A percentile compares a stretch with the other conserved stretches of the same genome.
Conservation (phyloP, 139 green algal genomes). For the Closterium sp. region DNA sequence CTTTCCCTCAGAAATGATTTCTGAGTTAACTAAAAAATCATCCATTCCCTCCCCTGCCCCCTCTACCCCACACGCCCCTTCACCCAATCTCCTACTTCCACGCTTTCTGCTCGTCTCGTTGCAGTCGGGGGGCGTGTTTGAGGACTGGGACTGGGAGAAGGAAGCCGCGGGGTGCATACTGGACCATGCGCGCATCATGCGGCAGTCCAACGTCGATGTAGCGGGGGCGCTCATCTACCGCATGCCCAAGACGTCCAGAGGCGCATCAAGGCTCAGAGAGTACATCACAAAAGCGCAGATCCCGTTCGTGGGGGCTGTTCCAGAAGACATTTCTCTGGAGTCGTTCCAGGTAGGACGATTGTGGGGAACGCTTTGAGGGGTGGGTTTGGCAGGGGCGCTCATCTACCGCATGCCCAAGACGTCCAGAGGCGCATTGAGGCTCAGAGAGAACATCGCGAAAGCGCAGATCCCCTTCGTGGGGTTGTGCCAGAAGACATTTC, state of each 20-base stretch:
- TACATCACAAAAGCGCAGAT: conserved; percentile 53
- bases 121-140: neutral
- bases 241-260: conserved; percentile 1
- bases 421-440: neutral
- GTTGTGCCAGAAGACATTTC: conserved; percentile 62
- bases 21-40: no score
- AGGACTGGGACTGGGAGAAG: conserved; percentile 40
- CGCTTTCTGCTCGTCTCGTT: neutral
- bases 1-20: no score
- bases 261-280: neutral
- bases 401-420: conserved; percentile 21
- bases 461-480: conserved; percentile 63
- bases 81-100: neutral
- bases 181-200: neutral
- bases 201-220: conserved; percentile 21
- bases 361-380: neutral
- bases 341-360: conserved; percentile 43
- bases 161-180: conserved; percentile 15
- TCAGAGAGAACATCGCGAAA: conserved; percentile 23
- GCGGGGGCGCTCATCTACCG: conserved; percentile 26
- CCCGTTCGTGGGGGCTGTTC: conserved; percentile 64
- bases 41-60: neutral
- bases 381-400: conserved; percentile 21
- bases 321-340: conserved; percentile 58
- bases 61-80: neutral